These are phyloP conservation scores for Blastobotrys americana DNA, from an alignment of 805 yeast genomes.

Conservation along the genomic window DNA sequence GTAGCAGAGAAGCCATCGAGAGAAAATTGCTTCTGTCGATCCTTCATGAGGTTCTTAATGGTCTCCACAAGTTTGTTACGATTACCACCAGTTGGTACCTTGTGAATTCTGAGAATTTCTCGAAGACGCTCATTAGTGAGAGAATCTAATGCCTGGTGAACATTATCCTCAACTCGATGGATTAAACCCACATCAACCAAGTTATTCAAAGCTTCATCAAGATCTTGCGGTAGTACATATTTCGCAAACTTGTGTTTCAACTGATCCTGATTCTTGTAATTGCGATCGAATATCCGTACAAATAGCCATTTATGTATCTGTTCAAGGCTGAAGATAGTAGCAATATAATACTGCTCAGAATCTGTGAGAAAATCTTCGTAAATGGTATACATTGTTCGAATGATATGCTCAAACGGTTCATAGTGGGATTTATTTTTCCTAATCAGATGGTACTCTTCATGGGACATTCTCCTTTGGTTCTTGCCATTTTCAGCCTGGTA, in stretches of 20 bases:
- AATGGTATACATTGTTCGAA: background rate
- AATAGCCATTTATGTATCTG: constrained; percentile 7
- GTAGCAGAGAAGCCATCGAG: background rate
- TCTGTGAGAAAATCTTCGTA: constrained; percentile 6
- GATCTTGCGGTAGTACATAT: constrained; percentile 19
- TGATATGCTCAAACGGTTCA: constrained; percentile 5
- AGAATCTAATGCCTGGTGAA: constrained; percentile 15
- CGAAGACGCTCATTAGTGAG: constrained; percentile 20
- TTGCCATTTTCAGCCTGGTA: no score
- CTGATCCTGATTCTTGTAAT: constrained; percentile 9
- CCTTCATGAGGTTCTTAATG: background rate
- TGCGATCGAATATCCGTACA: constrained; percentile 13
- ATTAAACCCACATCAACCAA: constrained; percentile 15
- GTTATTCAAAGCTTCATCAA: constrained; percentile 10
- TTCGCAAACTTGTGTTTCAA: constrained; percentile 18
- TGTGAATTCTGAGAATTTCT: constrained; percentile 11
- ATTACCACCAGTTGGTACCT: background rate
- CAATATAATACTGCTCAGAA: constrained; percentile 3
- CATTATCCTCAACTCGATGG: constrained; percentile 4
- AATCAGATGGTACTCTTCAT: background rate
- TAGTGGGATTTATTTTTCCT: constrained; percentile 5
- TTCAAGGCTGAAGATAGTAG: constrained; percentile 2
- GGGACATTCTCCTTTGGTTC: no score
- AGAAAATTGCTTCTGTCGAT: background rate
- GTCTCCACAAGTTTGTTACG: constrained; percentile 12